Evolutionary conservation across 1,139 yeast species (phyloP).

Genomic region (Geotrichum macrosporum): DNA sequence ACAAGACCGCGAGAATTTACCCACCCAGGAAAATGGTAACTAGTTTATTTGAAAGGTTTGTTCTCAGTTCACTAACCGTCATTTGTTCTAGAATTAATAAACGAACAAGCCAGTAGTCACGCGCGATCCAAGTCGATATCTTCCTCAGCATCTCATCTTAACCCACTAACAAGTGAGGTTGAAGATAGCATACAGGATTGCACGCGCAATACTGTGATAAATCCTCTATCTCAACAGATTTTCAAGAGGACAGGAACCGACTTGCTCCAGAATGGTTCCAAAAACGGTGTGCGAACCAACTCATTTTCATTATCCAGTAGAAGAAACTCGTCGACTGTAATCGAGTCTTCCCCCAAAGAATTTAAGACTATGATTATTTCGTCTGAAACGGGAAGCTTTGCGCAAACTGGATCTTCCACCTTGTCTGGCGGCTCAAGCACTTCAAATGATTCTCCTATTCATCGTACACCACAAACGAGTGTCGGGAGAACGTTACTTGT

Average conservation of each 20-base stretch:
- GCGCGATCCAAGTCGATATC: neutral
- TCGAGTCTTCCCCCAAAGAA: neutral
- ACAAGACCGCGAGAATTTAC: too few relatives aligned
- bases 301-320: constrained; percentile 1
- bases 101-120: neutral
- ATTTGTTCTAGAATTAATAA: too few relatives aligned
- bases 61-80: too few relatives aligned
- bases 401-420: neutral
- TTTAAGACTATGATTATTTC: constrained; percentile 7
- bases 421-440: too few relatives aligned
- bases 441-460: neutral
- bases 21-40: too few relatives aligned
- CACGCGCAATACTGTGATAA: neutral
- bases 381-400: neutral
- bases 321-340: neutral
- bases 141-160: neutral
- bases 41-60: too few relatives aligned
- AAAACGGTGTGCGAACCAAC: neutral
- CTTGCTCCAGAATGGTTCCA: neutral
- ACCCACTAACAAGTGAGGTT: neutral
- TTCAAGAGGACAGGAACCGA: constrained; percentile 10
- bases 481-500: neutral
- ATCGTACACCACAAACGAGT: neutral
- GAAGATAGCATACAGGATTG: constrained; percentile 2
- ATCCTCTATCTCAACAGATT: constrained; percentile 18